phyloP scores from a whole-genome alignment of 192 early-diverging fungal species.

The Coemansia sp. region DNA sequence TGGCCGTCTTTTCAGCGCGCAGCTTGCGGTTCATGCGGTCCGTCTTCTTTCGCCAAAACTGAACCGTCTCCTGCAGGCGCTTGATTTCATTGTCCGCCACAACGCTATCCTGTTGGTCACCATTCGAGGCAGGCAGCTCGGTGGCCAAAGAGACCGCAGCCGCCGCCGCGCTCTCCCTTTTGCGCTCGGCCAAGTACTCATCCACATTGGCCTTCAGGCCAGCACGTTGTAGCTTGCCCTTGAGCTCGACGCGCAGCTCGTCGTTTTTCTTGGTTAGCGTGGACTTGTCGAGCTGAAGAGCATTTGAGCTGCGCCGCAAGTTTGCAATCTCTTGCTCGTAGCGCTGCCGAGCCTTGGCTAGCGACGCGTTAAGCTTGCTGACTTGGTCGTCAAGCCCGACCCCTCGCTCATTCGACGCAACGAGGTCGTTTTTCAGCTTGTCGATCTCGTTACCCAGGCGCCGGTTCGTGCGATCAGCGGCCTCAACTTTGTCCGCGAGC shows the following conservation, averaged over 20 bases:
- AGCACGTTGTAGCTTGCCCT: constrained; percentile 55
- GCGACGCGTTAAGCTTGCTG: constrained; percentile 18
- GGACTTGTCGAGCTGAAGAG: constrained; percentile 65
- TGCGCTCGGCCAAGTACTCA: constrained; percentile 49
- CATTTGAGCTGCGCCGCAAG: constrained; percentile 59
- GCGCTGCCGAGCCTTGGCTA: constrained; percentile 58
- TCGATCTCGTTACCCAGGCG: constrained; percentile 59
- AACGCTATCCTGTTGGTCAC: constrained; percentile 1
- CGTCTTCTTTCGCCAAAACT: constrained; percentile 48
- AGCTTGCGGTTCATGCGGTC: constrained; percentile 47
- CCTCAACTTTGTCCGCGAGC: constrained; percentile 31
- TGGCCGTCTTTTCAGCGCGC: constrained; percentile 27
- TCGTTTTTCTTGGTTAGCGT: constrained; percentile 61
- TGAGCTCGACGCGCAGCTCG: constrained; percentile 61
- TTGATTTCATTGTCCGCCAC: constrained; percentile 33
- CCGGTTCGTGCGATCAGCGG: constrained; percentile 21
- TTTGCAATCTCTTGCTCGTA: constrained; percentile 67
- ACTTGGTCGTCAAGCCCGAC: constrained; percentile 62
- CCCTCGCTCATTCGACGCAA: constrained; percentile 59
- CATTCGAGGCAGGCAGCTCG: neutral
- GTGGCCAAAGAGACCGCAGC: neutral
- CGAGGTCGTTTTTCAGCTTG: constrained; percentile 59
- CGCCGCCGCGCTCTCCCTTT: constrained; percentile 8
- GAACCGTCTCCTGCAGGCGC: constrained; percentile 35
- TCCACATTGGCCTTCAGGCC: constrained; percentile 54